Evolutionary conservation across 768 basidiomycete genomes (phyloP).

Genomic region (Tricholoma flavovirens): DNA sequence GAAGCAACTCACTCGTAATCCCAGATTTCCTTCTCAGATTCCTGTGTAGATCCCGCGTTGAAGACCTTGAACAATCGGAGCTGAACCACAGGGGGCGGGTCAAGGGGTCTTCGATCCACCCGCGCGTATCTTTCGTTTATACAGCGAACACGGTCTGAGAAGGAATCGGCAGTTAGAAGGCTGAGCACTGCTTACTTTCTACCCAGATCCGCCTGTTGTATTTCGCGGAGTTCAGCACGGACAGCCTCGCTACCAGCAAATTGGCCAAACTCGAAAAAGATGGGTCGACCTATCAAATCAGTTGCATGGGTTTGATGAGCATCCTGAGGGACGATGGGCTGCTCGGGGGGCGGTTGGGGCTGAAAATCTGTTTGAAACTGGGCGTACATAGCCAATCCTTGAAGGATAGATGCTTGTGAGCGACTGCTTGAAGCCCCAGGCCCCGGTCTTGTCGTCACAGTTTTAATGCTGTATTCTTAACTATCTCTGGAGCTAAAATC

Average conservation of each 20-base stretch:
- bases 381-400: slow-evolving; percentile 7
- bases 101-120: slow-evolving; percentile 59
- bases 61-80: slow-evolving; percentile 44
- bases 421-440: slow-evolving; percentile 4
- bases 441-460: slow-evolving; percentile 9
- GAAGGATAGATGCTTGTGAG: background rate
- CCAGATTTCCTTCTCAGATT: slow-evolving; percentile 37
- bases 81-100: slow-evolving; percentile 60
- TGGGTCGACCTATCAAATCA: slow-evolving; percentile 42
- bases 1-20: slow-evolving; percentile 41
- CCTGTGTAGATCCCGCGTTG: slow-evolving; percentile 33
- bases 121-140: slow-evolving; percentile 43
- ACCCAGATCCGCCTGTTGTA: slow-evolving; percentile 64
- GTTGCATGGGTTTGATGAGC: slow-evolving; percentile 17
- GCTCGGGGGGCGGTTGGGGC: background rate
- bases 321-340: slow-evolving; percentile 1
- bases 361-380: slow-evolving; percentile 11
- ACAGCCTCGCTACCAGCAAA: slow-evolving; percentile 50
- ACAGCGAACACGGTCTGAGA: slow-evolving; percentile 5
- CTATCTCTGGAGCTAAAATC: slow-evolving; percentile 5
- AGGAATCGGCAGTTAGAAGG: background rate
- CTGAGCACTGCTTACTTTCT: slow-evolving; percentile 47
- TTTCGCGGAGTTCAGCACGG: slow-evolving; percentile 49
- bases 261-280: slow-evolving; percentile 53
- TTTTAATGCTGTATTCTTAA: slow-evolving; percentile 2